phyloP scores from a whole-genome alignment of 2,329 filamentous ascomycete species.

The Tolypocladium amazonense region DNA sequence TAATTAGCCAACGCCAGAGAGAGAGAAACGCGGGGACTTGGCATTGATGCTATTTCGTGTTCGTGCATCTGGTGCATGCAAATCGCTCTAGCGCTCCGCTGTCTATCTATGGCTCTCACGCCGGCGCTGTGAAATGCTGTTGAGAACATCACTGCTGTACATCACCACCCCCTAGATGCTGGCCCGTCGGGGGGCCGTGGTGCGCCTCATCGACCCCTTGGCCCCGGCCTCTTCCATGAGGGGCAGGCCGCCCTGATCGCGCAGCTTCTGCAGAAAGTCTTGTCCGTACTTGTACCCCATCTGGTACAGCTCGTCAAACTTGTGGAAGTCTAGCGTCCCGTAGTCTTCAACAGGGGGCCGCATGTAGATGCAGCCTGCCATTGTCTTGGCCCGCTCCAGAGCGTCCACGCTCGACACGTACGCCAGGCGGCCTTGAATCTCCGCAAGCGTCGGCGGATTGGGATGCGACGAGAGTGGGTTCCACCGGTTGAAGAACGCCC shows the following conservation, averaged over 20 bases:
- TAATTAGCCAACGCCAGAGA: neutral
- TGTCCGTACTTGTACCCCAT: constrained; percentile 81
- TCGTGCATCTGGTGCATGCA: neutral
- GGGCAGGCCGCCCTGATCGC: constrained; percentile 66
- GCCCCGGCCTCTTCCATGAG: constrained; percentile 63
- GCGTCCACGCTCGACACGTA: constrained; percentile 95
- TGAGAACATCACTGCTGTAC: neutral
- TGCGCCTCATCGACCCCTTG: constrained; percentile 65
- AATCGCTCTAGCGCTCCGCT: neutral
- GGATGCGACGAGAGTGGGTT: constrained; percentile 84
- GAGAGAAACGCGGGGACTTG: neutral
- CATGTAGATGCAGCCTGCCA: constrained; percentile 91
- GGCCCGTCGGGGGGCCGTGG: constrained; percentile 68
- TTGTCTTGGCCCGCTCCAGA: constrained; percentile 83
- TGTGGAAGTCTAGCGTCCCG: constrained; percentile 89
- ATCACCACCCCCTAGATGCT: constrained; percentile 48
- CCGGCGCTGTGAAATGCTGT: neutral
- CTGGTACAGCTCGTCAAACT: constrained; percentile 93
- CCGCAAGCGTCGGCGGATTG: constrained; percentile 87
- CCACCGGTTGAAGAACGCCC: constrained; percentile 93
- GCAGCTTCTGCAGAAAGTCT: constrained; percentile 66
- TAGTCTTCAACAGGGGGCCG: constrained; percentile 88
- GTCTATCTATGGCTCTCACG: neutral
- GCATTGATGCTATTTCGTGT: neutral
- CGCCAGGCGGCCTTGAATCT: constrained; percentile 89